A percentile compares a stretch with the other conserved stretches of the same genome.
phyloP scores from a whole-genome alignment of 306 rosid species.

The Clitoria ternatea region DNA sequence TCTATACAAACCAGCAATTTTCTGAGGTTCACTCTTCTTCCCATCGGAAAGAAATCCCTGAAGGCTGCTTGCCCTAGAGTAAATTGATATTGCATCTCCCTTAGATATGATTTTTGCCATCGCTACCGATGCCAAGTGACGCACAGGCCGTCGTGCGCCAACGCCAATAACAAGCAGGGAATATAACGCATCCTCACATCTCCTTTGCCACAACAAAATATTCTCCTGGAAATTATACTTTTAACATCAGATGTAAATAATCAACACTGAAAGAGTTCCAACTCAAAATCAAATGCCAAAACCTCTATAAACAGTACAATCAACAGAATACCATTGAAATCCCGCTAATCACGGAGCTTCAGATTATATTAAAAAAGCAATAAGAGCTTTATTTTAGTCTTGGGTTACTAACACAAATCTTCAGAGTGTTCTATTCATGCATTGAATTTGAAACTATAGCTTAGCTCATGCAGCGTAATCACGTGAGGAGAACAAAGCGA shows the following conservation, averaged over 20 bases:
- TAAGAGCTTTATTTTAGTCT: neutral
- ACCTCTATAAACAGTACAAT: neutral
- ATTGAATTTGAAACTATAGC: neutral
- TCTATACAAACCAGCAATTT: slow-evolving; percentile 71
- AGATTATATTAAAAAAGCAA: neutral
- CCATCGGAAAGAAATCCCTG: slow-evolving; percentile 97
- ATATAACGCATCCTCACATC: slow-evolving; percentile 89
- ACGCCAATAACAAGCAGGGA: slow-evolving; percentile 86
- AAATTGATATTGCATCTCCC: slow-evolving; percentile 88
- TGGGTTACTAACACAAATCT: neutral
- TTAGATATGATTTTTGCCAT: slow-evolving; percentile 81
- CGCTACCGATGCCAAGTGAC: slow-evolving; percentile 90
- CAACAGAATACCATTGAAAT: slow-evolving; percentile 2
- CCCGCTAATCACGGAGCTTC: neutral
- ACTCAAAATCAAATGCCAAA: neutral
- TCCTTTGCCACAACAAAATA: slow-evolving; percentile 89
- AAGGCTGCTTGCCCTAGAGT: slow-evolving; percentile 90
- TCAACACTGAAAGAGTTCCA: neutral
- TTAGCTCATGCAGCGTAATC: neutral
- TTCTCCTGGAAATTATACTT: slow-evolving; percentile 56
- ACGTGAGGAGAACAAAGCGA: neutral
- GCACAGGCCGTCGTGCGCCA: slow-evolving; percentile 94
- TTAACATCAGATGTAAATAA: slow-evolving; percentile 11
- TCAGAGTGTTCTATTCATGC: neutral
- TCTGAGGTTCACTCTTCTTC: slow-evolving; percentile 77